Evolutionary conservation across 192 early-diverging fungal species (phyloP).

Genomic region (Umbelopsis isabellina): DNA sequence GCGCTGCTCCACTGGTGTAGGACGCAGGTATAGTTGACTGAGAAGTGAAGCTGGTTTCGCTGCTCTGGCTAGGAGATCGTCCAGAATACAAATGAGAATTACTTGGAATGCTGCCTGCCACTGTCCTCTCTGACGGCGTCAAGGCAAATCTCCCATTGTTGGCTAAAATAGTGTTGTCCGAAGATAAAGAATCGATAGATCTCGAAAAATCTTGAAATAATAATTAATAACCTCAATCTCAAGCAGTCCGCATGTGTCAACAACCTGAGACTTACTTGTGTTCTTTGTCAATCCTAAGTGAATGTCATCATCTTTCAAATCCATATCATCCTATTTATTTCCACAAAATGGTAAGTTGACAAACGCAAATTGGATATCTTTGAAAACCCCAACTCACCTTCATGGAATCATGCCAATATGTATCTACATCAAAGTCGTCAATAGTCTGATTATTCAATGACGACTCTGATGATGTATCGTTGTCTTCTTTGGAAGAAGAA

Average conservation of each 20-base stretch:
- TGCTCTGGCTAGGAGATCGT: slow-evolving; percentile 36
- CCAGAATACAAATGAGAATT: neutral
- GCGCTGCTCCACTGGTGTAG: slow-evolving; percentile 13
- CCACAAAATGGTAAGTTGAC: neutral
- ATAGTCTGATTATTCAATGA: neutral
- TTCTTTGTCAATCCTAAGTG: neutral
- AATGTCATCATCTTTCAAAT: neutral
- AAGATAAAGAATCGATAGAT: slow-evolving; percentile 23
- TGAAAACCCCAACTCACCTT: neutral
- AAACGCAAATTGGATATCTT: neutral
- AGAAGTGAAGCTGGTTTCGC: slow-evolving; percentile 32
- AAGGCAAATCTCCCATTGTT: neutral
- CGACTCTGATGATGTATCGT: neutral
- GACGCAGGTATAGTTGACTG: slow-evolving; percentile 28
- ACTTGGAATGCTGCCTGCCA: neutral
- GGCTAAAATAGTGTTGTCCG: slow-evolving; percentile 14
- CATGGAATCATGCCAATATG: slow-evolving; percentile 9
- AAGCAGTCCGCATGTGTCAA: neutral
- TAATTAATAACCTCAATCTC: neutral
- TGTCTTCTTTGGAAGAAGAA: neutral
- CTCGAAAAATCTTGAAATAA: slow-evolving; percentile 5
- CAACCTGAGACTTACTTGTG: neutral
- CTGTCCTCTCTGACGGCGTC: neutral
- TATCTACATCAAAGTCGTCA: slow-evolving; percentile 3
- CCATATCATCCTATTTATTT: neutral